A percentile compares a stretch with the other conserved stretches of the same genome.
These are phyloP conservation scores for Neurospora sp. DNA, from an alignment of 495 filamentous ascomycete species.

Conservation along the genomic window DNA sequence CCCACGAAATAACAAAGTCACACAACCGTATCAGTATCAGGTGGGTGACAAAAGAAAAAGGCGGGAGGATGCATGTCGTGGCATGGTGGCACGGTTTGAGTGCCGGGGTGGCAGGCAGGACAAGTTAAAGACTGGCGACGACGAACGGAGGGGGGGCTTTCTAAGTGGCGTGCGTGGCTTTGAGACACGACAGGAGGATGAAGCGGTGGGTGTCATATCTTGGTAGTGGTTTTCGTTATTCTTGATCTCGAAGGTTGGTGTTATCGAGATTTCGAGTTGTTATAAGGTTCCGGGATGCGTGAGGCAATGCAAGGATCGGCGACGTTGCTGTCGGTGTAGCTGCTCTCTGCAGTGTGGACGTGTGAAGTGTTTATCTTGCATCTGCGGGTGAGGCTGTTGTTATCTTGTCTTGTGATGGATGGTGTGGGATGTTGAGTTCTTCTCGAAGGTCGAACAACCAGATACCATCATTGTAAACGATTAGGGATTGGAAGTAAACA, in stretches of 20 bases:
- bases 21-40: neutral
- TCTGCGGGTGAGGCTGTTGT: neutral
- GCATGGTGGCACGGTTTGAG: neutral
- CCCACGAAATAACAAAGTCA: neutral
- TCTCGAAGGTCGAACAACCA: too few relatives aligned
- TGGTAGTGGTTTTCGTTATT: neutral
- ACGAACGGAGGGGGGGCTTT: neutral
- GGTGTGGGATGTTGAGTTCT: too few relatives aligned
- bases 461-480: too few relatives aligned
- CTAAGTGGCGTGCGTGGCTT: neutral
- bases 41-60: neutral
- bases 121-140: neutral
- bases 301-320: too few relatives aligned
- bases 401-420: neutral
- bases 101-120: neutral
- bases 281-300: too few relatives aligned
- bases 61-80: neutral
- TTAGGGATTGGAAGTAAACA: too few relatives aligned
- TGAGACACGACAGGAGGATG: neutral
- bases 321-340: too few relatives aligned
- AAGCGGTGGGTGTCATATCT: neutral
- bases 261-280: too few relatives aligned
- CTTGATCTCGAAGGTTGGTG: too few relatives aligned
- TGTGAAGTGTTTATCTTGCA: neutral
- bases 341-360: neutral